phyloP scores from a whole-genome alignment of 2,329 filamentous ascomycete genomes.

The Verticillium klebahnii region DNA sequence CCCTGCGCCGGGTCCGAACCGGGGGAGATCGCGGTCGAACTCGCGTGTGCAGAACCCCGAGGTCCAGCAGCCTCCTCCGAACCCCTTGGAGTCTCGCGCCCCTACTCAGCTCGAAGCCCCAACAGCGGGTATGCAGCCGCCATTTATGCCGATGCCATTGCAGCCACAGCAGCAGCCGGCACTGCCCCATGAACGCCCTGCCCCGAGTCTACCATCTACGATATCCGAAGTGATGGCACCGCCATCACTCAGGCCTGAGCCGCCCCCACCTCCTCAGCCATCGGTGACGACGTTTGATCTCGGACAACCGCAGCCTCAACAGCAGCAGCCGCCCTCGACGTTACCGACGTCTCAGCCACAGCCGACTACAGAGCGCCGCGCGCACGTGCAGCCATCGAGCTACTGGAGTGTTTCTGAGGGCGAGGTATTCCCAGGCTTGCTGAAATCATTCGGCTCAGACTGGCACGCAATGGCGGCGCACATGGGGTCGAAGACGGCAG shows the following conservation, averaged over 20 bases:
- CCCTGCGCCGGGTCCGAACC: slow-evolving; percentile 32
- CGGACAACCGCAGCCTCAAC: slow-evolving; percentile 3
- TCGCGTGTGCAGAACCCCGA: slow-evolving; percentile 45
- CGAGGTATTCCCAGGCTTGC: slow-evolving; percentile 68
- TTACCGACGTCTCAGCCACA: slow-evolving; percentile 31
- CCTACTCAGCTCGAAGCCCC: slow-evolving; percentile 40
- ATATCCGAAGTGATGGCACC: slow-evolving; percentile 53
- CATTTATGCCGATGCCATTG: slow-evolving; percentile 28
- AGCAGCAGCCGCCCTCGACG: slow-evolving; percentile 16
- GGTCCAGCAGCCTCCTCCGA: slow-evolving; percentile 27
- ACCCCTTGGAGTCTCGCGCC: slow-evolving; percentile 31
- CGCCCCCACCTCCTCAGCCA: slow-evolving; percentile 40
- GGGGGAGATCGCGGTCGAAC: slow-evolving; percentile 50
- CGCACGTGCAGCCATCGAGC: slow-evolving; percentile 61
- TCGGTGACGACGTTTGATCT: slow-evolving; percentile 48
- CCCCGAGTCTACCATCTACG: slow-evolving; percentile 23
- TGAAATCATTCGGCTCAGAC: slow-evolving; percentile 74
- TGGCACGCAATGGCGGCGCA: slow-evolving; percentile 70
- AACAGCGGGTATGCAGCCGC: slow-evolving; percentile 35
- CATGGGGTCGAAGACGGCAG: slow-evolving; percentile 79
- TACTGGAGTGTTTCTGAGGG: slow-evolving; percentile 86
- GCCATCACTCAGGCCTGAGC: slow-evolving; percentile 52
- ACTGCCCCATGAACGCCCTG: slow-evolving; percentile 15
- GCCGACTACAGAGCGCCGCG: slow-evolving; percentile 44
- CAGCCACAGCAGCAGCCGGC: slow-evolving; percentile 14